Conservation (phyloP, 2,329 filamentous ascomycete species). For the Cladorrhinum sp. region DNA sequence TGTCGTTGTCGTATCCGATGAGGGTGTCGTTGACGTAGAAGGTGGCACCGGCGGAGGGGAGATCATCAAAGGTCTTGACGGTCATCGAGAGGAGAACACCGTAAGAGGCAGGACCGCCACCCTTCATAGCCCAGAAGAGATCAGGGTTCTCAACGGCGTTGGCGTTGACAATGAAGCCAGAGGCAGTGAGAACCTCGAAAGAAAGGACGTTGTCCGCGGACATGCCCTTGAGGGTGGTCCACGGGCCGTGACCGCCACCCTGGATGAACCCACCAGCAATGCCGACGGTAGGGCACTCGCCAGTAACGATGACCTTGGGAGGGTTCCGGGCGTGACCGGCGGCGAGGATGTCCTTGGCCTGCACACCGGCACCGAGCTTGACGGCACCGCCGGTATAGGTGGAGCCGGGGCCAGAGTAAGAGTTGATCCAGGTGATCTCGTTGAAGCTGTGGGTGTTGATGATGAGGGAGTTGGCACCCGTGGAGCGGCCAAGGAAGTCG, state of each 20-base stretch:
- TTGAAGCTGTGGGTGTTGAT: conserved; percentile 58
- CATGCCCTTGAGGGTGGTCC: conserved; percentile 43
- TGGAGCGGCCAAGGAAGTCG: conserved; percentile 56
- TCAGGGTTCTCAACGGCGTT: conserved; percentile 44
- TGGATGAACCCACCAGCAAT: conserved; percentile 59
- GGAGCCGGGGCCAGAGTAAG: conserved; percentile 31
- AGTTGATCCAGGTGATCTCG: conserved; percentile 40
- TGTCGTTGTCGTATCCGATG: conserved; percentile 34
- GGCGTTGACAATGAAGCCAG: conserved; percentile 42
- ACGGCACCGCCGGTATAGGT: conserved; percentile 47
- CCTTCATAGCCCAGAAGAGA: conserved; percentile 55
- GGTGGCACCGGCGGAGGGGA: conserved; percentile 41
- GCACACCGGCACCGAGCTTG: conserved; percentile 52
- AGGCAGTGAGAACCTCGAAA: conserved; percentile 45
- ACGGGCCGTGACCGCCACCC: conserved; percentile 54
- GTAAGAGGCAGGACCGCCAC: conserved; percentile 51
- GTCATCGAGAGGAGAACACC: conserved; percentile 47
- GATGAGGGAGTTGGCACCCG: conserved; percentile 54
- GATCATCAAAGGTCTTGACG: conserved; percentile 51
- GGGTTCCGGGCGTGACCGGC: conserved; percentile 39
- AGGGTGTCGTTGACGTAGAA: conserved; percentile 38
- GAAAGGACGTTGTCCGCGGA: conserved; percentile 49
- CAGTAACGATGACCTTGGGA: conserved; percentile 45
- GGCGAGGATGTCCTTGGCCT: conserved; percentile 43
- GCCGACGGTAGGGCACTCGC: conserved; percentile 57